These are phyloP conservation scores for Cyberlindnera euphorbiae DNA, from an alignment of 805 yeast species.

Conservation along the genomic window DNA sequence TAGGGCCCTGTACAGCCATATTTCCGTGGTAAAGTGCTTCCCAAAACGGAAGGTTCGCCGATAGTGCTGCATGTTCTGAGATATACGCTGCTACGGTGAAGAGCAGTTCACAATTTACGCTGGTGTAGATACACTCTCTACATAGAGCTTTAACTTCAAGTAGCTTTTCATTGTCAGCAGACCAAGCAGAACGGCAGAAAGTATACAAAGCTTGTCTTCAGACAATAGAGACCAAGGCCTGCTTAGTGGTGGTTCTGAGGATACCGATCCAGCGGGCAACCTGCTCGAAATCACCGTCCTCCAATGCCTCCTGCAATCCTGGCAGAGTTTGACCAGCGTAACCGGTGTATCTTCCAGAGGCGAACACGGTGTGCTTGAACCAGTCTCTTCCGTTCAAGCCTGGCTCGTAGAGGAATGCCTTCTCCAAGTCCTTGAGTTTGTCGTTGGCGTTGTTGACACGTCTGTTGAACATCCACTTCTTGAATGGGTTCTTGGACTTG, in stretches of 20 bases:
- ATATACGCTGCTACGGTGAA: too few relatives aligned
- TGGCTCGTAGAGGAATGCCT: constrained; percentile 37
- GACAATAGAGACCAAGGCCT: constrained; percentile 8
- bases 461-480: constrained; percentile 24
- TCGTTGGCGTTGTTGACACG: constrained; percentile 29
- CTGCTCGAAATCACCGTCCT: constrained; percentile 37
- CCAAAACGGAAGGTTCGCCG: too few relatives aligned
- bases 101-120: not conserved
- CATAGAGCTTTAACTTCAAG: too few relatives aligned
- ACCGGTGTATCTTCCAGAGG: constrained; percentile 53
- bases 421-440: constrained; percentile 38
- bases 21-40: too few relatives aligned
- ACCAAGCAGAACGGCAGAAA: too few relatives aligned
- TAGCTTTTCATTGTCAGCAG: too few relatives aligned
- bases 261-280: constrained; percentile 26
- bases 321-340: constrained; percentile 52
- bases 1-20: too few relatives aligned
- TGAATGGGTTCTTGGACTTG: constrained; percentile 29
- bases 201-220: too few relatives aligned
- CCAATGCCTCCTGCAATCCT: constrained; percentile 48
- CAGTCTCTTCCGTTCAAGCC: constrained; percentile 47
- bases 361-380: constrained; percentile 50
- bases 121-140: not conserved
- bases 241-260: constrained; percentile 14
- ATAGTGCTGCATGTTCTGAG: too few relatives aligned